Conservation (phyloP, 495 filamentous ascomycete genomes). For the Recurvomyces mirabilis region DNA sequence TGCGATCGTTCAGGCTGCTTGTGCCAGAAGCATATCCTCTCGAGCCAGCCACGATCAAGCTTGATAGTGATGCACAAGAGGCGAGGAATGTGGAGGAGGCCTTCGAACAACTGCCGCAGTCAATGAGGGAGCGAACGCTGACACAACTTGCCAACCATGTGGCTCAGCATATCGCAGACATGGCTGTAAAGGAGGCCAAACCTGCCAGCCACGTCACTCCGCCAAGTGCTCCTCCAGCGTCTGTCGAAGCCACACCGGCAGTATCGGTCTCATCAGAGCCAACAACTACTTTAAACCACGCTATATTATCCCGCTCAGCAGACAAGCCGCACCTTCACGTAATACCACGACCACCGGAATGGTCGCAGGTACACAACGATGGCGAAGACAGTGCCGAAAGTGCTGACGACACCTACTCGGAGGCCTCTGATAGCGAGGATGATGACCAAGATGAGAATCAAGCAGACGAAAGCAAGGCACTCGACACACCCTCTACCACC, state of each 20-base stretch:
- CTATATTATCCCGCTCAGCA: background rate
- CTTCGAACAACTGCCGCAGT: slow-evolving; percentile 48
- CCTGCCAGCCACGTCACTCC: background rate
- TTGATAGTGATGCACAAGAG: slow-evolving; percentile 51
- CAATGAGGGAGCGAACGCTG: slow-evolving; percentile 50
- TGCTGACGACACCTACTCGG: slow-evolving; percentile 29
- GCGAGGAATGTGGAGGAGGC: slow-evolving; percentile 53
- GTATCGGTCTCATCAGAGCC: too few species aligned
- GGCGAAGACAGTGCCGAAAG: slow-evolving; percentile 24
- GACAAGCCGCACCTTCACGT: slow-evolving; percentile 49
- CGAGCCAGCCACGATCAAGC: slow-evolving; percentile 52
- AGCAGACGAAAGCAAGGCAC: slow-evolving; percentile 26
- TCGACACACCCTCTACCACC: slow-evolving; percentile 10
- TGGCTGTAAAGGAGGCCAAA: slow-evolving; percentile 31
- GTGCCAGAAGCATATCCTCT: slow-evolving; percentile 67
- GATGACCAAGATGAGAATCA: slow-evolving; percentile 26
- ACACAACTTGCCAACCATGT: slow-evolving; percentile 71
- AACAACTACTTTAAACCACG: too few species aligned
- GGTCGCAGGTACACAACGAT: slow-evolving; percentile 36
- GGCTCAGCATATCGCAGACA: slow-evolving; percentile 56
- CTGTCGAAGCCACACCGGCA: too few species aligned
- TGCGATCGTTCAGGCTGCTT: slow-evolving; percentile 56
- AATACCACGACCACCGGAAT: slow-evolving; percentile 76
- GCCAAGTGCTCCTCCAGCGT: too few species aligned
- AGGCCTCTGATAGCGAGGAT: too few species aligned